Conservation (phyloP, 2,329 filamentous ascomycete species). For the Phyllosticta citriasiana region DNA sequence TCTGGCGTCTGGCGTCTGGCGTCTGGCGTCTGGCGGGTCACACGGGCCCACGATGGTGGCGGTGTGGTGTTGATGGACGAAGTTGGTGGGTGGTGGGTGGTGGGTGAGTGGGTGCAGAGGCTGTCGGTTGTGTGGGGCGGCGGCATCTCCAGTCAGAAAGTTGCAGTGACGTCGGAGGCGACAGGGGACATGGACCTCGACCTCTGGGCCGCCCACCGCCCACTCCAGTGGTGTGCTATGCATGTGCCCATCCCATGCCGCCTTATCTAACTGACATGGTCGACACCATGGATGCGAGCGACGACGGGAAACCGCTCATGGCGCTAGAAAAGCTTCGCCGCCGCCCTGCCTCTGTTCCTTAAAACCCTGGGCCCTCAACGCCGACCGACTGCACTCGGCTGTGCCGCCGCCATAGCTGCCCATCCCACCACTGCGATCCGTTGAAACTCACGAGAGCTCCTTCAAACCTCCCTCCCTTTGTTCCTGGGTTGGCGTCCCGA, state of each 20-base stretch:
- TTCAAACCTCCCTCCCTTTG: neutral
- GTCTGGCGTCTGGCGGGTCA: neutral
- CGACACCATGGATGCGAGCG: neutral
- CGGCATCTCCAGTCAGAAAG: too few species aligned
- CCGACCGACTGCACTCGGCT: neutral
- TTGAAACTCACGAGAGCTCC: neutral
- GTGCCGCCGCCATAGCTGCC: neutral
- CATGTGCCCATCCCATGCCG: neutral
- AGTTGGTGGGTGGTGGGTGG: neutral
- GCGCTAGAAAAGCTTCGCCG: neutral
- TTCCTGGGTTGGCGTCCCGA: neutral
- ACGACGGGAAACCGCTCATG: neutral
- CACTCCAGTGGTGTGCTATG: too few species aligned
- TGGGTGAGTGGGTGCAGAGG: too few species aligned
- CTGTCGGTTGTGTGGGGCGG: too few species aligned
- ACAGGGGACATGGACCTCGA: neutral
- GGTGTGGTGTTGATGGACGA: neutral
- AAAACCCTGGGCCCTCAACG: neutral
- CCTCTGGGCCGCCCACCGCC: neutral
- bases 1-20: too few species aligned
- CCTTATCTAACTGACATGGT: neutral
- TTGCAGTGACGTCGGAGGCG: neutral
- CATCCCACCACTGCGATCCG: neutral
- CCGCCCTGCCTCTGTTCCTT: neutral
- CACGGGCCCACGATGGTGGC: neutral